Percentiles rank a stretch among this genome's conserved stretches.
phyloP scores from a whole-genome alignment of 2,329 filamentous ascomycete species.

The Diaporthe velutina region DNA sequence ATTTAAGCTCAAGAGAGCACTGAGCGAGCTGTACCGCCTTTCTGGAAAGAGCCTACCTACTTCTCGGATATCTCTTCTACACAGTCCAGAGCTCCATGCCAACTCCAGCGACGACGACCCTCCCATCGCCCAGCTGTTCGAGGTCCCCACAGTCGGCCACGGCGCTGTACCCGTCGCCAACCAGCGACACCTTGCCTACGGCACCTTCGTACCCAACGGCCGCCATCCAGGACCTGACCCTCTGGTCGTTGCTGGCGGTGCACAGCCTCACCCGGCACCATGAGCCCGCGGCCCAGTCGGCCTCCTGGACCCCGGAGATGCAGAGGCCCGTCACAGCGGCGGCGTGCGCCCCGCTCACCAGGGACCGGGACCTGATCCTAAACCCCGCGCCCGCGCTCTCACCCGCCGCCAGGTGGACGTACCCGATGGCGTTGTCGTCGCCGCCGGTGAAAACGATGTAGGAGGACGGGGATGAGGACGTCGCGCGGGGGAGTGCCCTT shows the following conservation, averaged over 20 bases:
- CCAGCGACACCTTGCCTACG: slow-evolving; percentile 51
- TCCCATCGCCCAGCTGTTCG: slow-evolving; percentile 51
- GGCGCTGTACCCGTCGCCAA: slow-evolving; percentile 68
- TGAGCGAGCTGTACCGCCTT: neutral
- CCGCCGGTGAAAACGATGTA: slow-evolving; percentile 79
- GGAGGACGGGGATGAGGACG: slow-evolving; percentile 43
- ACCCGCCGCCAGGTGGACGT: slow-evolving; percentile 60
- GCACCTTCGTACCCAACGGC: slow-evolving; percentile 11
- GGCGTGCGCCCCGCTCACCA: slow-evolving; percentile 73
- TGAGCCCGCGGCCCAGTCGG: slow-evolving; percentile 40
- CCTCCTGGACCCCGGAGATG: slow-evolving; percentile 48
- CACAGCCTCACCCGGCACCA: slow-evolving; percentile 47
- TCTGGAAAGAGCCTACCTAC: too few species aligned
- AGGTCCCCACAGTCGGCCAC: slow-evolving; percentile 71
- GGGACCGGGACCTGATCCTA: slow-evolving; percentile 44
- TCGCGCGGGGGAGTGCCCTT: slow-evolving; percentile 28
- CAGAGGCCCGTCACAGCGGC: slow-evolving; percentile 76
- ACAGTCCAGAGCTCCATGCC: slow-evolving; percentile 60
- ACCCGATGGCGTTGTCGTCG: slow-evolving; percentile 85
- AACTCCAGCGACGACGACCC: slow-evolving; percentile 58
- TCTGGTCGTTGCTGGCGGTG: slow-evolving; percentile 72
- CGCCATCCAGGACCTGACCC: slow-evolving; percentile 67
- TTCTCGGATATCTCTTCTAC: neutral
- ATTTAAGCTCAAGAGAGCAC: too few species aligned
- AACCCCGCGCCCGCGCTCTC: slow-evolving; percentile 44